Base-by-base conservation (phyloP, 1,284 basidiomycete species). In the Athelia psychrophila region DNA sequence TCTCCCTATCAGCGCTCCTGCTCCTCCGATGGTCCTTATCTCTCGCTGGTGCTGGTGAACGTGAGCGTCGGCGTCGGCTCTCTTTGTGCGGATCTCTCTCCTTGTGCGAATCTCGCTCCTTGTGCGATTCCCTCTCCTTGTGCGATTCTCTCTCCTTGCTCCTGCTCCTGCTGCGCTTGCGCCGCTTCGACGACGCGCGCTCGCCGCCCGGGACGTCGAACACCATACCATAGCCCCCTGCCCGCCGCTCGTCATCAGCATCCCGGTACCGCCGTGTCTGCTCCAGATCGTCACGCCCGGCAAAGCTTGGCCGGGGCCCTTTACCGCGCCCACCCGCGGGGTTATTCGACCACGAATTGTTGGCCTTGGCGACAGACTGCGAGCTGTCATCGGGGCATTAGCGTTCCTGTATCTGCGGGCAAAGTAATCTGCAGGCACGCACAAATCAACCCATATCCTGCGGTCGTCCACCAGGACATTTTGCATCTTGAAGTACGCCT, bases 401-500 rank as follows among this genome's bases (percentile, higher is more conserved):
- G 57, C 42, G 48, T 49, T 60, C 51, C n/a, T n/a, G n/a, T n/a
- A n/a, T n/a, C n/a, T n/a, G 3, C 49, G 33, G 44, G 38, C n/a
- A 42, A 12, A 40, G 22, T 12, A 32, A 38, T 35, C 44, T 48
- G 51, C 44, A 47, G 44, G 35, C 52, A 74, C 83, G 57, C 58
- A 90, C 87, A 98, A 98, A 71, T 98, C 95, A 56, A 99, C 96
- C 91, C 96, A 98, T 66, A 99, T 99, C 19, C 97, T 83, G 16
- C 95, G 83, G 69, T 99, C 97, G 67, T 99, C 96, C n/a, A 99
- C 91, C 8, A 99, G 76, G 0, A 99, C 96, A 63, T 98, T 98
- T 69, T 99, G 96, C 96, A 99, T 99, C 71, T 98, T 99, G 76
- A 98, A 95, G 70, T 99, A 99, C 15, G 94, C 96, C 86, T 93